Evolutionary conservation across 2,329 filamentous ascomycete species (phyloP).

Genomic region (Tetracladium maxilliforme): DNA sequence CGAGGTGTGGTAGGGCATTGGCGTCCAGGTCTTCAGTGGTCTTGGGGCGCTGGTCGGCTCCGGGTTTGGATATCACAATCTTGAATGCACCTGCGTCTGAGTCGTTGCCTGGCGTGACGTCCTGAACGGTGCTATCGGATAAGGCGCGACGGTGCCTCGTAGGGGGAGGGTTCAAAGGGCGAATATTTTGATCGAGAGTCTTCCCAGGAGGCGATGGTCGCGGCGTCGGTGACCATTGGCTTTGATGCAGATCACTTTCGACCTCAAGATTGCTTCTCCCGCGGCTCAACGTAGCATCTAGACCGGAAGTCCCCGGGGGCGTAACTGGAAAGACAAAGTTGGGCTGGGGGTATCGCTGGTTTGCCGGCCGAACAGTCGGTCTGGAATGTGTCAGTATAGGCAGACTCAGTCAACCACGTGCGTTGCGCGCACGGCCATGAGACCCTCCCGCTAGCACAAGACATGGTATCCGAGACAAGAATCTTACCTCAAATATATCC

Average conservation of each 20-base stretch:
- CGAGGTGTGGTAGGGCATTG: constrained; percentile 39
- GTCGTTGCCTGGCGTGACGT: constrained; percentile 29
- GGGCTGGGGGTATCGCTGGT: constrained; percentile 46
- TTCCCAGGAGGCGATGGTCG: constrained; percentile 13
- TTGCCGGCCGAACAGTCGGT: constrained; percentile 43
- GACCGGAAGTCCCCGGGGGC: constrained; percentile 40
- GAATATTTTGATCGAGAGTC: too few species aligned
- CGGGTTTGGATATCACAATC: constrained; percentile 64
- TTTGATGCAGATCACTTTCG: constrained; percentile 14
- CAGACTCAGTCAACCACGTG: too few species aligned
- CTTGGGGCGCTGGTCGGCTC: constrained; percentile 41
- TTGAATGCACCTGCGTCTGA: constrained; percentile 57
- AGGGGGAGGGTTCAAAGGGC: too few species aligned
- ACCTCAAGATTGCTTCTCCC: constrained; percentile 8
- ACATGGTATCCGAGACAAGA: constrained; percentile 19
- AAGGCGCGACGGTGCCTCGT: constrained; percentile 44
- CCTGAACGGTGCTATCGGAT: constrained; percentile 66
- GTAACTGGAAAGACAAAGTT: constrained; percentile 45
- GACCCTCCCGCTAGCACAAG: constrained; percentile 4
- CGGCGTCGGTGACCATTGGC: constrained; percentile 28
- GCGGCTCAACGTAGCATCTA: constrained; percentile 27
- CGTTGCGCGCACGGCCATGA: background rate
- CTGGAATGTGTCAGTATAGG: constrained; percentile 18
- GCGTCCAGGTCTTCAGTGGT: constrained; percentile 41
- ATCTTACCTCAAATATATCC: constrained; percentile 65